Evolutionary conservation across 805 yeast species (phyloP).

Genomic region (Hanseniaspora meyeri): DNA sequence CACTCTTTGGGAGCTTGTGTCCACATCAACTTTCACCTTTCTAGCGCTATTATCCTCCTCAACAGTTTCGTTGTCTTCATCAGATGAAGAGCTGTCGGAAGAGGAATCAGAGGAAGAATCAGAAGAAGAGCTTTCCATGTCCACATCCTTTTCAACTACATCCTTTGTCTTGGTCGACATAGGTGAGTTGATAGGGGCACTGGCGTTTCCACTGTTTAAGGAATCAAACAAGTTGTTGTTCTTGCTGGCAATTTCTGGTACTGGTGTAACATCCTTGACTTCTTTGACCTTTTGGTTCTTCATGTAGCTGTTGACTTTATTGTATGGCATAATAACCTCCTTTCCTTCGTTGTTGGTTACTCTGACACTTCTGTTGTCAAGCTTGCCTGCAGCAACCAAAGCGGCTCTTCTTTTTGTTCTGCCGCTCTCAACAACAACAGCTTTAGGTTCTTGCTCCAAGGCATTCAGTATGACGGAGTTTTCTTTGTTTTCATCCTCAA

Average conservation of each 20-base stretch:
- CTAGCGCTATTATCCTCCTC: conserved; percentile 28
- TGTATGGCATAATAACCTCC: conserved; percentile 3
- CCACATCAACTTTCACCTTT: conserved; percentile 36
- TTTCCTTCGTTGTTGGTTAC: conserved; percentile 16
- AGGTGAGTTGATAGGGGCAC: conserved; percentile 1
- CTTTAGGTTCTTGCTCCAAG: conserved; percentile 15
- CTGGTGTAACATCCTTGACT: not conserved
- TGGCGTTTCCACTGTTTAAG: not conserved
- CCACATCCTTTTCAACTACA: conserved; percentile 7
- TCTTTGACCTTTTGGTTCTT: conserved; percentile 1
- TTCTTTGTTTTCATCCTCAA: conserved; percentile 15
- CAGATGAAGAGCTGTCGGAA: conserved; percentile 28
- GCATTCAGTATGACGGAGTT: conserved; percentile 8
- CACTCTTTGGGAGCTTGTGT: conserved; percentile 21
- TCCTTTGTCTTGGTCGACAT: not conserved
- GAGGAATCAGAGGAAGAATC: conserved; percentile 33
- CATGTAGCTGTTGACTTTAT: conserved; percentile 14
- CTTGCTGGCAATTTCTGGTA: not conserved
- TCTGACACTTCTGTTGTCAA: conserved; percentile 21
- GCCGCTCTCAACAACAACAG: not conserved
- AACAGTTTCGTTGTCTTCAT: conserved; percentile 24
- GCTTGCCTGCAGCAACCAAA: conserved; percentile 17
- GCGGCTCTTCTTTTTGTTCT: conserved; percentile 13
- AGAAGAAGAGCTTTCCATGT: conserved; percentile 14
- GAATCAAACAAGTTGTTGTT: conserved; percentile 9